These are phyloP conservation scores for Diutina rugosa DNA, from an alignment of 1,139 yeast species.

Conservation along the genomic window DNA sequence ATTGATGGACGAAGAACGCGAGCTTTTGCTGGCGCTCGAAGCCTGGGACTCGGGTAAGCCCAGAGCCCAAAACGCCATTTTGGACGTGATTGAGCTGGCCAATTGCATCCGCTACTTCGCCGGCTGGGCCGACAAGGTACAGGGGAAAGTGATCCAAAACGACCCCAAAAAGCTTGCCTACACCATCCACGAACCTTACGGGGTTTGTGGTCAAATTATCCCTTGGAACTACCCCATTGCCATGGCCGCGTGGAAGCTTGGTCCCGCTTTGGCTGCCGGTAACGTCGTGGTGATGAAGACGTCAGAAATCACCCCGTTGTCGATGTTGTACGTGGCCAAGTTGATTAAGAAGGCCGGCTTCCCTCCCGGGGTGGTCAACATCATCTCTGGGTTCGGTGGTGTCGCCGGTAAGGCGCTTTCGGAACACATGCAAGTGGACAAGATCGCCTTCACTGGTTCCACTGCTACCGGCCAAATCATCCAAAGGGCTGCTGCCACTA, in stretches of 20 bases:
- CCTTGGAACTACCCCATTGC: slow-evolving; percentile 55
- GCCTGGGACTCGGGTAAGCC: slow-evolving; percentile 79
- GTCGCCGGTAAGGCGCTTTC: slow-evolving; percentile 49
- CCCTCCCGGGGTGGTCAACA: slow-evolving; percentile 59
- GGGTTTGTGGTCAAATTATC: slow-evolving; percentile 68
- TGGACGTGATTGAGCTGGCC: slow-evolving; percentile 50
- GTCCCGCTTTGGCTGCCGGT: slow-evolving; percentile 60
- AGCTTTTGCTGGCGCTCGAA: slow-evolving; percentile 52
- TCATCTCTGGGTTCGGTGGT: slow-evolving; percentile 44
- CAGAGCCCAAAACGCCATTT: slow-evolving; percentile 32
- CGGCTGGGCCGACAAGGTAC: slow-evolving; percentile 75
- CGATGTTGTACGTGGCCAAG: slow-evolving; percentile 41
- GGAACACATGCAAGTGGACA: slow-evolving; percentile 40
- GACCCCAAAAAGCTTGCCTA: slow-evolving; percentile 51
- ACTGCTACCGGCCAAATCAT: slow-evolving; percentile 49
- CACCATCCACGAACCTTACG: slow-evolving; percentile 66
- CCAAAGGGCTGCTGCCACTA: slow-evolving; percentile 47
- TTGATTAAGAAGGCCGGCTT: slow-evolving; percentile 52
- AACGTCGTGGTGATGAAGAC: slow-evolving; percentile 53
- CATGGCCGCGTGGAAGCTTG: slow-evolving; percentile 50
- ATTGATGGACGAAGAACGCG: slow-evolving; percentile 41
- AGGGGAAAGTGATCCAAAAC: slow-evolving; percentile 57
- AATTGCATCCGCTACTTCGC: slow-evolving; percentile 58
- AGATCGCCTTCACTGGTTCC: slow-evolving; percentile 59
- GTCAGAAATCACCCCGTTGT: slow-evolving; percentile 55